Conservation (phyloP, 139 green algal species). For the Astrephomene gubernaculifera region DNA sequence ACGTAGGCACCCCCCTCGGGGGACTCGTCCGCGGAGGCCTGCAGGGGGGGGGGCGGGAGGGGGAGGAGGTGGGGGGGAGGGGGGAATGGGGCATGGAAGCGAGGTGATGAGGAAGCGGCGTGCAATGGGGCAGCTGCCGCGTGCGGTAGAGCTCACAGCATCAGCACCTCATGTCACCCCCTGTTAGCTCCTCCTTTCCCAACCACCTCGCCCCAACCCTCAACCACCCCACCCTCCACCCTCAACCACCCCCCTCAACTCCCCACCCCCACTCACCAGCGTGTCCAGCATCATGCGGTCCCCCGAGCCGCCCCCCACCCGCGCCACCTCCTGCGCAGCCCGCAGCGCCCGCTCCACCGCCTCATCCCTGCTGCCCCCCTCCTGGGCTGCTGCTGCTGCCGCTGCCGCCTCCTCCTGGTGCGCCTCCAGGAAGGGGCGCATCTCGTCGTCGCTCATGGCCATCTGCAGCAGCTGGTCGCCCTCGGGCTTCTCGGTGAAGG, state of each 20-base stretch:
- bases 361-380: background rate
- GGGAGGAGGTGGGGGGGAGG: background rate
- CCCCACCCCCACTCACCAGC: constrained; percentile 5
- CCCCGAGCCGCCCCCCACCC: background rate
- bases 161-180: background rate
- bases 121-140: too few species aligned
- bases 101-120: too few species aligned
- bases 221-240: background rate
- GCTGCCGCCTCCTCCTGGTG: background rate
- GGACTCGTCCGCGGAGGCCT: too few species aligned
- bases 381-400: background rate
- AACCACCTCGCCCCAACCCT: background rate
- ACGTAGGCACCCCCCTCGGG: constrained; percentile 1
- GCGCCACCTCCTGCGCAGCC: constrained; percentile 2
- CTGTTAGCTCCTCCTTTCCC: background rate
- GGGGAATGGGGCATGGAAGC: background rate
- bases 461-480: background rate
- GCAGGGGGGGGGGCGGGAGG: background rate
- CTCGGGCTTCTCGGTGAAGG: constrained; percentile 38
- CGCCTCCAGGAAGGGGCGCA: constrained; percentile 33
- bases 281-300: constrained; percentile 32
- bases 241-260: too few species aligned
- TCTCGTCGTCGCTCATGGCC: constrained; percentile 24
- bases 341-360: background rate
- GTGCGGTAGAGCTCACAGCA: too few species aligned